Evolutionary conservation across 306 rosid species (phyloP), one percentile per base, ranked within the genome.

Genomic region (Abrus precatorius): DNA sequence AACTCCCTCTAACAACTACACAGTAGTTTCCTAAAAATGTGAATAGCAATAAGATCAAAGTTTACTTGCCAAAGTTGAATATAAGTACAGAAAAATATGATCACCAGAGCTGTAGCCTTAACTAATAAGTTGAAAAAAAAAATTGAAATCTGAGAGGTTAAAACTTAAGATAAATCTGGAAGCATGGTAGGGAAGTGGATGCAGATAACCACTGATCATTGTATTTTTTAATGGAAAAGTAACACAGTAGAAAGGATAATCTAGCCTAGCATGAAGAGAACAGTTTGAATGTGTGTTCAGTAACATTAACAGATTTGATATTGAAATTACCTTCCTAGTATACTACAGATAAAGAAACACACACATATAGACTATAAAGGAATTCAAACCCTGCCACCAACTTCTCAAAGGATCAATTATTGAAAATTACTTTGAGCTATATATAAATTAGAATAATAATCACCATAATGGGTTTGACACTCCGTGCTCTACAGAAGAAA

Each of bases 151-250:
- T 5, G n/a, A 55, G 0, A 43, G 60, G 20, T 44, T 9, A 55
- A 43, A 12, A 40, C 36, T 41, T 13, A 7, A 59, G 70, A 45
- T 11, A 12, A 57, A 44, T 75, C 59, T 33, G 7, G 38, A 9
- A 45, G 71, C 61, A 47, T 32, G 32, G 40, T 13, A n/a, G 49
- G n/a, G 68, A 78, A 68, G 52, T 57, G 62, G 77, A 56, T 56
- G 52, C 14, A 50, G 45, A 32, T 32, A n/a, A 20, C 12, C 28
- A 68, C 2, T 27, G 14, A 41, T 8, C 20, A 0, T 38, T 47
- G 41, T 13, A 36, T 6, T 27, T 48, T 28, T 47, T 2, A 29
- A 10, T 52, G 54, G 4, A 62, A 6, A 10, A 40, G 6, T 6
- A 7, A 36, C 6, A 3, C 9, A 9, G 2, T 30, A 34, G 49